These are phyloP conservation scores for Kwoniella mangroviensis DNA, from an alignment of 768 basidiomycete species.

Conservation along the genomic window DNA sequence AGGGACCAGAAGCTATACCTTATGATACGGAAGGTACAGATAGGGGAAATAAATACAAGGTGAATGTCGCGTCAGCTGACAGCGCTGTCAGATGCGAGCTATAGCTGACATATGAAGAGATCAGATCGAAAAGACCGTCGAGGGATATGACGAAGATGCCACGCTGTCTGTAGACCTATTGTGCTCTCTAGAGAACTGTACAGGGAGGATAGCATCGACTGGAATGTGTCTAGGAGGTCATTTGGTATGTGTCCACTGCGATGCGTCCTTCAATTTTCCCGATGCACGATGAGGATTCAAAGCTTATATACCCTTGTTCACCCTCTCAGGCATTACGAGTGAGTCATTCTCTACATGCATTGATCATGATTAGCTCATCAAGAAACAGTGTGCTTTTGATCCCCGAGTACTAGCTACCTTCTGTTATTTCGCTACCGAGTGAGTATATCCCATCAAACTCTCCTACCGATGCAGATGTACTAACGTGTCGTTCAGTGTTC, in stretches of 20 bases:
- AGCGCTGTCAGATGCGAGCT: not conserved
- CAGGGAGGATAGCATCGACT: conserved; percentile 75
- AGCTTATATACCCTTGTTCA: not conserved
- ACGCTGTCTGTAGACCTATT: conserved; percentile 77
- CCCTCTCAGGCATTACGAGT: conserved; percentile 42
- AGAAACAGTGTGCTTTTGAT: conserved; percentile 80
- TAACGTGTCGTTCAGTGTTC: conserved; percentile 61
- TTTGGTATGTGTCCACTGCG: conserved; percentile 27
- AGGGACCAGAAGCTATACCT: conserved; percentile 82
- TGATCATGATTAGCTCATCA: not conserved
- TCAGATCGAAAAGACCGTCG: conserved; percentile 84
- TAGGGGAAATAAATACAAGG: conserved; percentile 92
- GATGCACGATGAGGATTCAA: too few species aligned
- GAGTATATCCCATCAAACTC: conserved; percentile 6
- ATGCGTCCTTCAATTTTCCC: not conserved
- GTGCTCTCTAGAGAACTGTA: conserved; percentile 75
- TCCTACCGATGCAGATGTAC: not conserved
- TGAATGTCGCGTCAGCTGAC: conserved; percentile 33
- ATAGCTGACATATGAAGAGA: not conserved
- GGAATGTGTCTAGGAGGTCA: conserved; percentile 52
- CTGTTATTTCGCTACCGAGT: conserved; percentile 94
- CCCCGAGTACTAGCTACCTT: conserved; percentile 78
- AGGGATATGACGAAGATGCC: conserved; percentile 90
- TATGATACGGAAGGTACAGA: conserved; percentile 90
- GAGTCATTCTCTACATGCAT: not conserved